Evolutionary conservation across 345 rosid species (phyloP).

Genomic region (Combretum micranthum): DNA sequence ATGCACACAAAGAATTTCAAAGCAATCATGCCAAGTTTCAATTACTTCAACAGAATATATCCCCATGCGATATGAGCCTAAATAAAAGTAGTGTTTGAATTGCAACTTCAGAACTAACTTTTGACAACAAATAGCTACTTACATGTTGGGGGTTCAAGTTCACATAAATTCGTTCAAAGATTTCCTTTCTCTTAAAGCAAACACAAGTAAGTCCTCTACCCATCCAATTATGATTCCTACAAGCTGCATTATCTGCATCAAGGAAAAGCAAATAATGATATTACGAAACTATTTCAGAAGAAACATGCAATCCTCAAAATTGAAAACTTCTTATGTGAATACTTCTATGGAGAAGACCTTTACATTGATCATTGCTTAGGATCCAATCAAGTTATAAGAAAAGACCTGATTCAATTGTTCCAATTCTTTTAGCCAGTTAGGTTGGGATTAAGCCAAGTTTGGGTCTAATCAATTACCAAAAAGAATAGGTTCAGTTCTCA

Average conservation of each 20-base stretch:
- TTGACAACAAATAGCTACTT: constrained; percentile 14
- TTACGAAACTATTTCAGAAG: neutral
- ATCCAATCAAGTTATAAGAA: too few species aligned
- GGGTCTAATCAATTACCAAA: too few species aligned
- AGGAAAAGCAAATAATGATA: neutral
- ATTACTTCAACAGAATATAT: neutral
- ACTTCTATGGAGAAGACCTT: too few species aligned
- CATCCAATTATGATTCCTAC: constrained; percentile 67
- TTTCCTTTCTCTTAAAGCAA: constrained; percentile 78
- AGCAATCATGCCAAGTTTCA: neutral
- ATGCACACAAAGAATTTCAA: too few species aligned
- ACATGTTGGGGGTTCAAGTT: constrained; percentile 86
- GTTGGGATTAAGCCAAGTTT: too few species aligned
- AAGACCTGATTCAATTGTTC: too few species aligned
- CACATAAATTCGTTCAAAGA: constrained; percentile 55
- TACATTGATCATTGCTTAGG: too few species aligned
- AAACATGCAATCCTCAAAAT: neutral
- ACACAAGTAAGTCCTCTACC: constrained; percentile 88
- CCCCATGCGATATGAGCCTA: neutral
- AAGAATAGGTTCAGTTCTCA: too few species aligned
- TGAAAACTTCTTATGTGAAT: neutral
- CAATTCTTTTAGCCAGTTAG: too few species aligned
- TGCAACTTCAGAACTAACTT: neutral
- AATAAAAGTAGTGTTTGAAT: neutral
- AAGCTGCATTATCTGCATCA: constrained; percentile 49